These are phyloP conservation scores for Aspergillus sp. DNA, from an alignment of 2,329 filamentous ascomycete genomes.

Conservation along the genomic window DNA sequence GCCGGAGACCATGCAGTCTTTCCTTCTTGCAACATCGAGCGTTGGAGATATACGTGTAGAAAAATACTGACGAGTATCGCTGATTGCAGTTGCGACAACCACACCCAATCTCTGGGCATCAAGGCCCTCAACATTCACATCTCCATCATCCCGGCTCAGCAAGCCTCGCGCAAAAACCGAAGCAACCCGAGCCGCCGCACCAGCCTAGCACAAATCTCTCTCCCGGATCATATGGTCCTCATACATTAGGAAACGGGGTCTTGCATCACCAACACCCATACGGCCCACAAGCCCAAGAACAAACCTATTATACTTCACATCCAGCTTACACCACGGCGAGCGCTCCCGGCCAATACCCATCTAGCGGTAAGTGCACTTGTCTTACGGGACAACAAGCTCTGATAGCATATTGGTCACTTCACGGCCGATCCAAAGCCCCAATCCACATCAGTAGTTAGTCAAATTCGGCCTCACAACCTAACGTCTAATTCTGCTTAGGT, in stretches of 20 bases:
- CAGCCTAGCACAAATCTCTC: constrained; percentile 50
- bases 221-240: constrained; percentile 31
- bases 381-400: neutral
- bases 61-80: constrained; percentile 11
- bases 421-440: neutral
- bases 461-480: constrained; percentile 48
- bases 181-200: constrained; percentile 60
- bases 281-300: constrained; percentile 66
- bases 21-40: neutral
- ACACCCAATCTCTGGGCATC: constrained; percentile 24
- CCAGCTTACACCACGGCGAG: constrained; percentile 81
- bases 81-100: constrained; percentile 31
- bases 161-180: constrained; percentile 29
- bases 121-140: constrained; percentile 30
- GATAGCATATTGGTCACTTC: constrained; percentile 2
- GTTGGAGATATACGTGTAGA: neutral
- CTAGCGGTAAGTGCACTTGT: constrained; percentile 66
- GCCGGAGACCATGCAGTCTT: neutral
- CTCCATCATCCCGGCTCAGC: constrained; percentile 31
- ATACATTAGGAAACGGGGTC: constrained; percentile 40
- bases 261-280: constrained; percentile 61
- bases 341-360: constrained; percentile 79
- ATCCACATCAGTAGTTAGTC: constrained; percentile 51
- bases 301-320: constrained; percentile 74
- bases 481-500: constrained; percentile 52